A percentile compares a stretch with the other conserved stretches of the same genome.
These are phyloP conservation scores for Hygrophorus pudorinus DNA, from an alignment of 768 basidiomycete genomes.

Conservation along the genomic window DNA sequence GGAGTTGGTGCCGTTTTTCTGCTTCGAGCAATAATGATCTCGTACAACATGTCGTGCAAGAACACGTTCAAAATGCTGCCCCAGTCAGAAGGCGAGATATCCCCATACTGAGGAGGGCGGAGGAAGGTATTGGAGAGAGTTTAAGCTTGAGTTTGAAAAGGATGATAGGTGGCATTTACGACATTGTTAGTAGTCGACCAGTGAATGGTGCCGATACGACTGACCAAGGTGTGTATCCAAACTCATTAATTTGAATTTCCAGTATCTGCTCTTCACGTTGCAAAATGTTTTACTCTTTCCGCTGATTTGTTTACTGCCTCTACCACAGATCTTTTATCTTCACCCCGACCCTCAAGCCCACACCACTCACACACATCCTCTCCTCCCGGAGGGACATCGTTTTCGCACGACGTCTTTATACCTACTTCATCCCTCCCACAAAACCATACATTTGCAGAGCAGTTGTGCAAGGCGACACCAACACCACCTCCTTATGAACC, in stretches of 20 bases:
- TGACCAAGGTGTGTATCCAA: no score
- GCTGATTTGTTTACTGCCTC: no score
- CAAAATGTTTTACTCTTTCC: no score
- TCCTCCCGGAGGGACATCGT: no score
- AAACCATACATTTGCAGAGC: no score
- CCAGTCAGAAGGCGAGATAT: slow-evolving; percentile 39
- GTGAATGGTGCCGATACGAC: background rate
- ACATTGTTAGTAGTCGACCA: background rate
- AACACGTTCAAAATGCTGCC: slow-evolving; percentile 34
- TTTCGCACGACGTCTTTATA: no score
- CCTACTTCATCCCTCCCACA: no score
- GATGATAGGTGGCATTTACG: slow-evolving; percentile 1
- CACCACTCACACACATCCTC: no score
- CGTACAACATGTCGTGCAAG: slow-evolving; percentile 33
- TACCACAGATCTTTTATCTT: no score
- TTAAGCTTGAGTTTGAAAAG: slow-evolving; percentile 15
- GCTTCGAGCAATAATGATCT: slow-evolving; percentile 31
- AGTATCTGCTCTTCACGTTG: background rate
- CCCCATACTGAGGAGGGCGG: slow-evolving; percentile 28
- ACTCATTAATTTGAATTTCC: background rate
- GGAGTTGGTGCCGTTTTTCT: slow-evolving; percentile 42
- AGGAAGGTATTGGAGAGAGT: slow-evolving; percentile 35
- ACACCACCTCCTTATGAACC: background rate
- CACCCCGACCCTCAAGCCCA: no score
- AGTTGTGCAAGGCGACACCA: no score